Percentiles rank a stretch among this genome's conserved stretches.
phyloP scores from a whole-genome alignment of 129 eudicot genomes.

The Flaveria ramosissima region DNA sequence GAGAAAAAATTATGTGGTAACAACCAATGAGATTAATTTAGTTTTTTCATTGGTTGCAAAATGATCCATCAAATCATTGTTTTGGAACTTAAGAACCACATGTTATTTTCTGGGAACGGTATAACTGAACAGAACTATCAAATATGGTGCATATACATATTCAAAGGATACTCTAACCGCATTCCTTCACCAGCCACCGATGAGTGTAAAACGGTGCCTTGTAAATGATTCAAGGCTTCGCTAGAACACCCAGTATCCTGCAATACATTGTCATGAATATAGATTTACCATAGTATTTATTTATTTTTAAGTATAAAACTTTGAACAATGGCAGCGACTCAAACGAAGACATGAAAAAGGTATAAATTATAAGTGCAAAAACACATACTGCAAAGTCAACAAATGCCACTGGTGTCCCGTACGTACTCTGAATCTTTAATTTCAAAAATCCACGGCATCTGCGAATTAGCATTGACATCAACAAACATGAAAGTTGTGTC shows the following conservation, averaged over 20 bases:
- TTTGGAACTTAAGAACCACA: background rate
- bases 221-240: constrained; percentile 76
- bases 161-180: constrained; percentile 97
- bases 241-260: constrained; percentile 90
- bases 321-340: background rate
- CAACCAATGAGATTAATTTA: no score
- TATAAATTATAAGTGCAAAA: background rate
- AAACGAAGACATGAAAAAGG: background rate
- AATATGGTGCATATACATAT: background rate
- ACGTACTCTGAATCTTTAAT: constrained; percentile 86
- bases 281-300: background rate
- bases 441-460: constrained; percentile 91
- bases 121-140: background rate
- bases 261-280: constrained; percentile 6
- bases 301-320: constrained; percentile 9
- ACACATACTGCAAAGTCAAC: constrained; percentile 79
- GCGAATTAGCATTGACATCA: constrained; percentile 10
- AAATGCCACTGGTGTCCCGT: constrained; percentile 97
- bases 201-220: constrained; percentile 77
- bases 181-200: constrained; percentile 80
- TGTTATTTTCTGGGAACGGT: background rate
- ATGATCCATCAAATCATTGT: background rate
- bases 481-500: background rate
- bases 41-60: constrained; percentile 9
- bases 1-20: background rate